Base-by-base conservation (phyloP, 345 rosid species). In the Melaleuca quinquenervia region DNA sequence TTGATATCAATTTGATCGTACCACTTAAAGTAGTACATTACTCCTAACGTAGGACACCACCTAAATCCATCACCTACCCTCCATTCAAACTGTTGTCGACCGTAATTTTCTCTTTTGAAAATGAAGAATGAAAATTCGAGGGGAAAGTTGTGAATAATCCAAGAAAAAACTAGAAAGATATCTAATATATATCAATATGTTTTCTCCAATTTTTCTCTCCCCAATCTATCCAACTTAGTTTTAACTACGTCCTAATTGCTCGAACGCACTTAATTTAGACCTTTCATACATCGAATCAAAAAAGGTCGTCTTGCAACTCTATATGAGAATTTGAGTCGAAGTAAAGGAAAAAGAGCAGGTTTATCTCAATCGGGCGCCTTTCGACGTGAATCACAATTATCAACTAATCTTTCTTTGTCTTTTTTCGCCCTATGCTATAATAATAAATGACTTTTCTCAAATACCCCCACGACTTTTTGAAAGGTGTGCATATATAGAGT, bases 241-340 rank as follows among this genome's bases (percentile, higher is more conserved):
- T 18, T 12, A 6, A 6, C 12, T n/a, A 12, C n/a, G 32, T n/a
- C n/a, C n/a, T 1, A 0, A n/a, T n/a, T 4, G n/a, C 36, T n/a
- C 18, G 0, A 8, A 11, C 1, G n/a, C 32, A 12, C 70, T 12
- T 12, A n/a, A 58, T 11, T 58, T 12, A 58, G 18, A 58, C n/a
- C 4, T 8, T 0, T 58, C 0, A 1, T 1, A 58, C 18, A 58
- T n/a, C 0, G 4, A n/a, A 13, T 0, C 1, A n/a, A 3, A n/a
- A 3, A 58, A n/a, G 13, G 70, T 6, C 11, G 8, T n/a, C 8
- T 1, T 58, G 12, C n/a, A 58, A 58, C 2, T 26, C n/a, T 56
- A n/a, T 10, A 15, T 27, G 7, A 62, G 5, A 62, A 56, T 1
- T 26, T 11, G 70, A 56, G 3, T 26, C 5, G 70, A 4, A 58